A percentile compares a stretch with the other conserved stretches of the same genome.
Evolutionary conservation across 768 basidiomycete genomes (phyloP).

Genomic region (Lentinula edodes): DNA sequence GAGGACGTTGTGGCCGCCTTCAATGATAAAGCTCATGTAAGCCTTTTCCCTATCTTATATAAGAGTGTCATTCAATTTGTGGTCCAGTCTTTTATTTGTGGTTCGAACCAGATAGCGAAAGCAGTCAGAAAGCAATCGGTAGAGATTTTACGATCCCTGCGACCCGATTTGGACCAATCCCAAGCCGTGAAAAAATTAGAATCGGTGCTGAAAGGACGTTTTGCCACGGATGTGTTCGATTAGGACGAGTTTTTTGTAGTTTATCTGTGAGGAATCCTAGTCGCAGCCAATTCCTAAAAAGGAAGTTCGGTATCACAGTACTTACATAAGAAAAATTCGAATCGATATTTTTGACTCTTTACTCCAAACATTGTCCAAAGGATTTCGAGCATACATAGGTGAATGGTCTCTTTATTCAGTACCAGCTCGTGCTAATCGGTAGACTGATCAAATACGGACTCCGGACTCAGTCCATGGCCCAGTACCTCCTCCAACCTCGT

Average conservation of each 20-base stretch:
- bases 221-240: constrained; percentile 42
- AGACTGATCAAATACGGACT: no score
- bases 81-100: constrained; percentile 37
- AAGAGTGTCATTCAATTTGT: neutral
- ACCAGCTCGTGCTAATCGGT: no score
- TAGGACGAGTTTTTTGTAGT: constrained; percentile 12
- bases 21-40: constrained; percentile 28
- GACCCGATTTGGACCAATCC: constrained; percentile 12
- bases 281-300: neutral
- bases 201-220: constrained; percentile 30
- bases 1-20: constrained; percentile 27
- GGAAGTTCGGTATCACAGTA: no score
- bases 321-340: no score
- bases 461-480: neutral
- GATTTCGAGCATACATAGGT: no score
- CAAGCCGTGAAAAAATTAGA: constrained; percentile 27
- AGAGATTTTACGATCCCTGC: constrained; percentile 26
- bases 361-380: no score
- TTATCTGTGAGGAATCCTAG: no score
- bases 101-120: constrained; percentile 30
- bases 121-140: constrained; percentile 32
- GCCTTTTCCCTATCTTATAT: constrained; percentile 2
- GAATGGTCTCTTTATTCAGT: no score
- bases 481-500: neutral
- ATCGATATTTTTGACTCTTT: no score